phyloP scores from a whole-genome alignment of 768 basidiomycete species.

The Candolleomyces eurysporus region DNA sequence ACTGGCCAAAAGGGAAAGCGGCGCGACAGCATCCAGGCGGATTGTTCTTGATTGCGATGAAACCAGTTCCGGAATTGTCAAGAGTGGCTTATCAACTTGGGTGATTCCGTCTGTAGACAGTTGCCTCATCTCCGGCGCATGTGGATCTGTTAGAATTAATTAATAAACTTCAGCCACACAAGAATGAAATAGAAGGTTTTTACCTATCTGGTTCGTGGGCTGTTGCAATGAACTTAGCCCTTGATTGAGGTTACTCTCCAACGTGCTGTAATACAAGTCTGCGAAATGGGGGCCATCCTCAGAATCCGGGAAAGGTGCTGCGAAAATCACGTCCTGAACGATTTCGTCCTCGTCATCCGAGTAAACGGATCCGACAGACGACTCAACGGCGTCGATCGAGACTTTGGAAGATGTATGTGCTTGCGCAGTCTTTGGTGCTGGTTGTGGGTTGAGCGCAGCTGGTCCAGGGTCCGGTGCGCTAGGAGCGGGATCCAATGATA shows the following conservation, averaged over 20 bases:
- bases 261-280: constrained; percentile 36
- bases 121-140: neutral
- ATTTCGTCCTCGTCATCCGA: neutral
- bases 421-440: neutral
- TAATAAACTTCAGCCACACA: too few relatives aligned
- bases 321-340: neutral
- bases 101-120: neutral
- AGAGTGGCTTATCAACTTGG: too few relatives aligned
- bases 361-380: too few relatives aligned
- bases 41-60: neutral
- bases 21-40: neutral
- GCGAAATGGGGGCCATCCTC: constrained; percentile 31
- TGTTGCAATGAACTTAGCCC: constrained; percentile 7
- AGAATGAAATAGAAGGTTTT: neutral
- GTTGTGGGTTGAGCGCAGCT: neutral
- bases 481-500: constrained; percentile 83
- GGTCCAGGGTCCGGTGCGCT: constrained; percentile 16
- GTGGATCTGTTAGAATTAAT: too few relatives aligned
- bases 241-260: constrained; percentile 17
- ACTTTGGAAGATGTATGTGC: neutral
- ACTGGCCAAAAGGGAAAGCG: neutral
- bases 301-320: neutral
- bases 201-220: neutral
- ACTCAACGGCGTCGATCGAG: too few relatives aligned
- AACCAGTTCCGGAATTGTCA: too few relatives aligned